Conservation (phyloP, 2,329 filamentous ascomycete species). For the Penicillium nordicum region DNA sequence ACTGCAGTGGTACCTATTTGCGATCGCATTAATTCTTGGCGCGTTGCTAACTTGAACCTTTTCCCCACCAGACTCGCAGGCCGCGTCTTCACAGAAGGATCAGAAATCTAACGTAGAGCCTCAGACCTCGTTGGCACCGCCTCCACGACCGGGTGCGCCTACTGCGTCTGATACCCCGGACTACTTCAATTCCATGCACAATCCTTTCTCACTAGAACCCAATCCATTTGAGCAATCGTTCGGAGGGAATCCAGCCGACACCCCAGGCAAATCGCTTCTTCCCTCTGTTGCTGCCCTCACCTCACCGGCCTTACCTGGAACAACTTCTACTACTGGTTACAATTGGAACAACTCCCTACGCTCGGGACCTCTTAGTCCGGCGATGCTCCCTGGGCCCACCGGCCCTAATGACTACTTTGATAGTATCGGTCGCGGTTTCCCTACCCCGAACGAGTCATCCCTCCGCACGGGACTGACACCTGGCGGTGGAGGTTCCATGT, state of each 20-base stretch:
- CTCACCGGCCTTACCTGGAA: slow-evolving; percentile 79
- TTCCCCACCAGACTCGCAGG: slow-evolving; percentile 28
- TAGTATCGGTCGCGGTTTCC: slow-evolving; percentile 76
- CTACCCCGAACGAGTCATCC: slow-evolving; percentile 94
- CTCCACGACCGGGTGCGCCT: slow-evolving; percentile 58
- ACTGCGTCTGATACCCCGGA: slow-evolving; percentile 59
- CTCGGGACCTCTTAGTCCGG: slow-evolving; percentile 89
- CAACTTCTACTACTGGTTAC: slow-evolving; percentile 65
- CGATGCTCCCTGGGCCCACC: slow-evolving; percentile 85
- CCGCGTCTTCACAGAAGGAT: slow-evolving; percentile 34
- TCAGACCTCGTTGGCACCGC: slow-evolving; percentile 66
- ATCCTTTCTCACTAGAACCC: slow-evolving; percentile 64
- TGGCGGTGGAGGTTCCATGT: slow-evolving; percentile 95
- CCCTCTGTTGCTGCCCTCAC: slow-evolving; percentile 88
- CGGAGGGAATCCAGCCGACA: slow-evolving; percentile 62
- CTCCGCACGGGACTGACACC: slow-evolving; percentile 87
- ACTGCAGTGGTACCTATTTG: slow-evolving; percentile 22
- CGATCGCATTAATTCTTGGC: slow-evolving; percentile 13
- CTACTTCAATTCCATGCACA: slow-evolving; percentile 63
- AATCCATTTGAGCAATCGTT: slow-evolving; percentile 99
- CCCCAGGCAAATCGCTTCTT: slow-evolving; percentile 75
- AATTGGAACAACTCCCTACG: slow-evolving; percentile 85
- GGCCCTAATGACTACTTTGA: slow-evolving; percentile 83
- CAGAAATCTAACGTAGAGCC: slow-evolving; percentile 51
- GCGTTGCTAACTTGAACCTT: slow-evolving; percentile 22